Evolutionary conservation across 805 yeast species (phyloP).

Genomic region (Priceomyces medius): DNA sequence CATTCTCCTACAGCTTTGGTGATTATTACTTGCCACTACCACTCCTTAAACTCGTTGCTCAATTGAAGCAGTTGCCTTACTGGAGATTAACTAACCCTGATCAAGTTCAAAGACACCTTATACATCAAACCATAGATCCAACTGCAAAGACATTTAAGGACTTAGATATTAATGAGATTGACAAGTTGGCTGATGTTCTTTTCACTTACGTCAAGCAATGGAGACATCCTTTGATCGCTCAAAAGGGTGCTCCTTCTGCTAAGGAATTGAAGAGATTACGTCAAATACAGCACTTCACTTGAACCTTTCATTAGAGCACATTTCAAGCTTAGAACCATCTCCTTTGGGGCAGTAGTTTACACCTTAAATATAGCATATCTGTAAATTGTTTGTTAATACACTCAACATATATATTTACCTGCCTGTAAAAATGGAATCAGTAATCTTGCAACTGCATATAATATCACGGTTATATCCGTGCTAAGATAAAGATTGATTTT

Average conservation of each 20-base stretch:
- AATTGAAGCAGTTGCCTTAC: conserved; percentile 40
- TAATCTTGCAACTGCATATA: background rate
- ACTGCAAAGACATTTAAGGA: conserved; percentile 64
- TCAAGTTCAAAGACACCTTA: conserved; percentile 68
- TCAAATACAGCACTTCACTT: conserved; percentile 45
- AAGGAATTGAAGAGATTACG: conserved; percentile 44
- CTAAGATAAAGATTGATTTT: background rate
- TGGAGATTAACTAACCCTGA: conserved; percentile 63
- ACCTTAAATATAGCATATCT: conserved; percentile 2
- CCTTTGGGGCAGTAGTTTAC: background rate
- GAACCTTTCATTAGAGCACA: conserved; percentile 2
- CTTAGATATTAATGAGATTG: conserved; percentile 56
- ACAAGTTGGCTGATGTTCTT: conserved; percentile 43
- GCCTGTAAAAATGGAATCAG: background rate
- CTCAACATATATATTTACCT: background rate
- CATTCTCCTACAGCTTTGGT: conserved; percentile 42
- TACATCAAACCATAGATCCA: conserved; percentile 63
- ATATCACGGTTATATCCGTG: background rate
- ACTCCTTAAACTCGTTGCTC: conserved; percentile 46
- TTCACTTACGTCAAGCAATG: conserved; percentile 47
- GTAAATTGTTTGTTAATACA: background rate
- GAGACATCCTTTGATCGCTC: conserved; percentile 51
- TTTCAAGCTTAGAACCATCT: background rate
- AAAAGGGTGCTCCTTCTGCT: conserved; percentile 42
- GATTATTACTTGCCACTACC: conserved; percentile 46